Percentiles rank a stretch among this genome's conserved stretches.
Evolutionary conservation across 78 protist genomes (phyloP).

Genomic region (slime mould (Dictyostelium discoideum)): DNA sequence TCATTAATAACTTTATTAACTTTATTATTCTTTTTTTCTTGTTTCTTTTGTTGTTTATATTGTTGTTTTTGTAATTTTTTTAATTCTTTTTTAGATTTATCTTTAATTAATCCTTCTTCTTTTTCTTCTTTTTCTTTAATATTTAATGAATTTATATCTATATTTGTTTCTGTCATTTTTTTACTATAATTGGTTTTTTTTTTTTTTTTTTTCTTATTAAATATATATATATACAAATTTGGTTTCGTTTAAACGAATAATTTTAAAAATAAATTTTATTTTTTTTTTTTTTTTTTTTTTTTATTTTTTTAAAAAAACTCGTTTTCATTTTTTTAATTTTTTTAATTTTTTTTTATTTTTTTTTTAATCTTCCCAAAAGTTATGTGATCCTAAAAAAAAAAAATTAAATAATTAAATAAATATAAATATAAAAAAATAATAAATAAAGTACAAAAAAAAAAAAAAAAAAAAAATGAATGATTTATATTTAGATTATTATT

Average conservation of each 20-base stretch:
- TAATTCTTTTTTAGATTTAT: not conserved
- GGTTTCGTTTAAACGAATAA: not conserved
- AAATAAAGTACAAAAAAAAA: too few relatives aligned
- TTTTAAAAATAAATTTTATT: not conserved
- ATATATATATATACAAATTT: too few relatives aligned
- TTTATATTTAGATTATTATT: not conserved
- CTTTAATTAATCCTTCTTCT: not conserved
- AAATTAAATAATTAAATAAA: too few relatives aligned
- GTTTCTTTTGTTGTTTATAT: conserved; percentile 9
- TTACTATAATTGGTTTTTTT: not conserved
- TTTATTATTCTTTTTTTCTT: not conserved
- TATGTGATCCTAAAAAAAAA: not conserved
- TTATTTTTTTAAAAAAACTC: not conserved
- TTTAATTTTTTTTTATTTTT: not conserved
- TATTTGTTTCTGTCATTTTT: not conserved
- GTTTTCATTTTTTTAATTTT: not conserved
- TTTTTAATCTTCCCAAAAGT: not conserved
- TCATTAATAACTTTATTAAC: not conserved
- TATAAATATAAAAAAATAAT: too few relatives aligned
- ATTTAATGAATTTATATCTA: not conserved
- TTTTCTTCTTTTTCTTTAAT: not conserved
- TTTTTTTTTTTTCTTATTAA: not conserved
- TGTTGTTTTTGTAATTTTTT: conserved; percentile 8
- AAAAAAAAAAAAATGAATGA: not conserved
- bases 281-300: not conserved